These are phyloP conservation scores for Elsinoe perseae DNA, from an alignment of 2,329 filamentous ascomycete species.

Conservation along the genomic window DNA sequence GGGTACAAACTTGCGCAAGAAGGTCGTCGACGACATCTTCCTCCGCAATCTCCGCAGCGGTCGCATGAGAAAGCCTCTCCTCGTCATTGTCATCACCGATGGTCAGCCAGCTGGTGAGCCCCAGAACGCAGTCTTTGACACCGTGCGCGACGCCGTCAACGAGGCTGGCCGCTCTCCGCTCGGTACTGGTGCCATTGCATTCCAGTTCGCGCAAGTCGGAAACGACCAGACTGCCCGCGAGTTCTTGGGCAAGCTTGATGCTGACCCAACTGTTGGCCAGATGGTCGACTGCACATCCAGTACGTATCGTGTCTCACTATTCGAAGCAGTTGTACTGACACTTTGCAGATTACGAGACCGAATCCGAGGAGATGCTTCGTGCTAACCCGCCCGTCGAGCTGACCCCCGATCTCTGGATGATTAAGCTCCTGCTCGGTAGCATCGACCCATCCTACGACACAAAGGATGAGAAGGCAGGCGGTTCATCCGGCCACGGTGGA, in stretches of 20 bases:
- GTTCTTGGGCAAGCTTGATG: constrained; percentile 57
- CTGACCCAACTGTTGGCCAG: constrained; percentile 52
- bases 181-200: constrained; percentile 50
- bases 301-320: constrained; percentile 34
- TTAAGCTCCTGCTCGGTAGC: constrained; percentile 59
- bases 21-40: constrained; percentile 56
- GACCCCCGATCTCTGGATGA: constrained; percentile 58
- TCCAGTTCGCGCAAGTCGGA: constrained; percentile 63
- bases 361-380: constrained; percentile 58
- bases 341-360: constrained; percentile 54
- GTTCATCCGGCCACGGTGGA: constrained; percentile 28
- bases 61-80: constrained; percentile 54
- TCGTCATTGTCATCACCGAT: constrained; percentile 59
- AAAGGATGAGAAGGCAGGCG: constrained; percentile 51
- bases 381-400: constrained; percentile 55
- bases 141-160: constrained; percentile 48
- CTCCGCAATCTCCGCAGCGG: constrained; percentile 45
- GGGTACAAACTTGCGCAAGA: constrained; percentile 54
- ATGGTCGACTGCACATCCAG: constrained; percentile 62
- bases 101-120: constrained; percentile 59
- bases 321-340: constrained; percentile 17
- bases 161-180: constrained; percentile 46
- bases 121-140: constrained; percentile 49
- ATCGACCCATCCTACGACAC: constrained; percentile 59
- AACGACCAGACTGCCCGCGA: constrained; percentile 57